Evolutionary conservation across 2,329 filamentous ascomycete genomes (phyloP).

Genomic region (Phyllosticta citriasiana): DNA sequence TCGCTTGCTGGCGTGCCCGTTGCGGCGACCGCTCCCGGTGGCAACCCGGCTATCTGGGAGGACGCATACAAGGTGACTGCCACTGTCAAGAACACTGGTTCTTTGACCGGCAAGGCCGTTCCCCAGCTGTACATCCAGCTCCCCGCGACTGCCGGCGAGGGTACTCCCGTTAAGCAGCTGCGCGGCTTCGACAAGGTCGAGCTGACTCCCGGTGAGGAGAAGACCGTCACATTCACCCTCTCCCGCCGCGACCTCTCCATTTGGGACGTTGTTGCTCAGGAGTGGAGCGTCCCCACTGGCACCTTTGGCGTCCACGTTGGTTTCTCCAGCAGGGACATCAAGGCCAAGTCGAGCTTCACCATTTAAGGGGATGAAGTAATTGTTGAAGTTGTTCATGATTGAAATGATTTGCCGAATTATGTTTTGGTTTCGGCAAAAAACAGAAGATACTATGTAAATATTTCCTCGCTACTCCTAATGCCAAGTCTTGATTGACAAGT

Average conservation of each 20-base stretch:
- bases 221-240: conserved; percentile 36
- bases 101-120: conserved; percentile 38
- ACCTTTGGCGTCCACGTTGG: conserved; percentile 18
- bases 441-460: too few relatives aligned
- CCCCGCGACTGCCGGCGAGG: conserved; percentile 21
- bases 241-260: conserved; percentile 40
- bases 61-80: conserved; percentile 31
- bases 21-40: conserved; percentile 17
- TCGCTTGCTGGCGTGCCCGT: conserved; percentile 39
- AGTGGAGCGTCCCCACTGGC: conserved; percentile 31
- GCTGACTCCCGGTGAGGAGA: conserved; percentile 33
- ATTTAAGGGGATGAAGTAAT: background rate
- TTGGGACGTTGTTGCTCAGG: conserved; percentile 36
- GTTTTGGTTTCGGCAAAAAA: too few relatives aligned
- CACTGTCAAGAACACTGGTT: conserved; percentile 43
- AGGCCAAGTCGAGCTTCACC: background rate
- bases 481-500: too few relatives aligned
- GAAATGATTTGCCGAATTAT: too few relatives aligned
- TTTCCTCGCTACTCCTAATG: too few relatives aligned
- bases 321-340: conserved; percentile 16
- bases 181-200: conserved; percentile 41
- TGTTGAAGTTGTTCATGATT: background rate
- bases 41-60: conserved; percentile 10
- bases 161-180: conserved; percentile 38
- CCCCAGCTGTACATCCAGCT: conserved; percentile 49